Base-by-base conservation (phyloP, 1,139 yeast genomes). In the Entelexis paramagnoliae region DNA sequence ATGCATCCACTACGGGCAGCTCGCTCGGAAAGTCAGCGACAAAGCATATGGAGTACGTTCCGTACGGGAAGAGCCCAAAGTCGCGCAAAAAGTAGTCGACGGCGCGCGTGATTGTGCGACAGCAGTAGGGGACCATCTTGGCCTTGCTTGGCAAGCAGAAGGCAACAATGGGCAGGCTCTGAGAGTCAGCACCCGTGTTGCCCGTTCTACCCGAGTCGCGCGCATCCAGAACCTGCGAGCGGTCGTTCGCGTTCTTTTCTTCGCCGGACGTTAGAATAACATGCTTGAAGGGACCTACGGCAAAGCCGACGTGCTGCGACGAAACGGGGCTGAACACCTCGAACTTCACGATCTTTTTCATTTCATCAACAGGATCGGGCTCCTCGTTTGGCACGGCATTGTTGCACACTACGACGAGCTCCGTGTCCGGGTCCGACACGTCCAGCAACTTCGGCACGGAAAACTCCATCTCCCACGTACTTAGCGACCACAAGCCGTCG, bases 271-370 rank as follows among this genome's bases (percentile, higher is more conserved):
- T 70, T 41, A 79, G 66, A 17, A 78, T 77, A 39, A 76, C 73
- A 56, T 72, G 74, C 36, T 80, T 80, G 66, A 91, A 93, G 5
- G 95, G 82, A 0, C 98, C 99, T 2, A 87, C 77, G 0, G 95
- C 89, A 82, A 95, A 91, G 0, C 97, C 97, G n/a, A 93, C 75
- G 66, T 89, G 96, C 59, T 89, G 96, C 0, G 98, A 88, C 48
- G 95, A 81, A 0, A 88, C 84, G 0, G 98, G 95, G 52, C 83
- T 84, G 63, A 81, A 82, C 24, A 91, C 74, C 36, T 86, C 85
- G 74, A 89, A 89, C 6, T 68, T 24, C 59, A 55, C 62, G 19
- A 59, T 55, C 58, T 62, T 91, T 63, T 86, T 86, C 2, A 82
- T 74, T 45, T 78, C 66, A 64, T 88, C 95, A 0, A 72, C 66